These are phyloP conservation scores for Cladophialophora exuberans DNA, from an alignment of 2,329 filamentous ascomycete genomes.

Conservation along the genomic window DNA sequence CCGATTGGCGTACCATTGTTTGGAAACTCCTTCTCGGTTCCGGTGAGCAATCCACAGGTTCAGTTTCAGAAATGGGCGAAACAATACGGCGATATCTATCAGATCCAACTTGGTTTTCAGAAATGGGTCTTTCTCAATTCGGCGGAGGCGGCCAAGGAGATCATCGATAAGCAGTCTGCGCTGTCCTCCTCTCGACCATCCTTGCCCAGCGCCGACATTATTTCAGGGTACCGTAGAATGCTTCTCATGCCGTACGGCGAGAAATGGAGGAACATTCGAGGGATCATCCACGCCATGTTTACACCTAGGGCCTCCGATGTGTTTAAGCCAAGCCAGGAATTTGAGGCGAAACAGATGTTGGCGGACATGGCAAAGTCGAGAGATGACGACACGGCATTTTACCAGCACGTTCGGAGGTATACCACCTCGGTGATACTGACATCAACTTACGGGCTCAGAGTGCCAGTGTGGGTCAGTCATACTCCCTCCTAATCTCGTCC, in stretches of 20 bases:
- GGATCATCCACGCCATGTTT: constrained; percentile 44
- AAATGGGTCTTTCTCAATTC: constrained; percentile 52
- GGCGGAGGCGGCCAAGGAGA: constrained; percentile 50
- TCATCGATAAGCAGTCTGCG: constrained; percentile 44
- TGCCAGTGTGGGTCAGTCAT: background rate
- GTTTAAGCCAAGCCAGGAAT: constrained; percentile 51
- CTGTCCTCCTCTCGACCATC: constrained; percentile 32
- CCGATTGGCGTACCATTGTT: background rate
- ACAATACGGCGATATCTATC: constrained; percentile 51
- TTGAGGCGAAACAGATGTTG: constrained; percentile 50
- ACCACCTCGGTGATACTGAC: constrained; percentile 20
- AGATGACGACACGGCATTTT: constrained; percentile 50
- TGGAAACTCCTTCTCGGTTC: background rate
- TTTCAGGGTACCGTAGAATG: constrained; percentile 46
- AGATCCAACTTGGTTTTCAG: constrained; percentile 49
- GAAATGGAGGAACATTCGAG: constrained; percentile 45
- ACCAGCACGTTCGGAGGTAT: constrained; percentile 20
- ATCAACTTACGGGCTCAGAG: constrained; percentile 19
- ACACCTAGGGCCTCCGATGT: constrained; percentile 42
- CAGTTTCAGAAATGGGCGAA: constrained; percentile 39
- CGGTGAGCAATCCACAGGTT: background rate
- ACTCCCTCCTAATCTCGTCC: background rate
- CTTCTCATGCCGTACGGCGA: constrained; percentile 46
- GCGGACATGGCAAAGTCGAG: constrained; percentile 39
- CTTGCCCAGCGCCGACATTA: constrained; percentile 44